phyloP scores from a whole-genome alignment of 768 basidiomycete species.

The Leccinum pellstonianum region DNA sequence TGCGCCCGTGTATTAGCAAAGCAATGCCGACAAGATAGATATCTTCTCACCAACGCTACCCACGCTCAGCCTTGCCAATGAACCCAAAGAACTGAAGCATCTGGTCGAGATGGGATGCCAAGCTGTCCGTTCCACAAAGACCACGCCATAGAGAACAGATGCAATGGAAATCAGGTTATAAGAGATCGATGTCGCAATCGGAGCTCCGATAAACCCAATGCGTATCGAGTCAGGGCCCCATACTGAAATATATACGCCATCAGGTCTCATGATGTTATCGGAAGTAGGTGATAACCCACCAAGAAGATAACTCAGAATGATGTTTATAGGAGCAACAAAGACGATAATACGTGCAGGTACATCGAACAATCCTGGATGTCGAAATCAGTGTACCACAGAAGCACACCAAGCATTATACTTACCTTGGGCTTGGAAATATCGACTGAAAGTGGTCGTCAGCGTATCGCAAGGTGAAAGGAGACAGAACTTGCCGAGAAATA shows the following conservation, averaged over 20 bases:
- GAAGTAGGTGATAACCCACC: constrained; percentile 39
- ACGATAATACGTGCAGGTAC: constrained; percentile 84
- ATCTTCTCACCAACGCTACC: constrained; percentile 65
- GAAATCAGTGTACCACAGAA: neutral
- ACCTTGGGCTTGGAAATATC: constrained; percentile 78
- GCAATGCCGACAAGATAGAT: neutral
- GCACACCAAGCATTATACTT: constrained; percentile 37
- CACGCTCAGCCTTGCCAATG: constrained; percentile 72
- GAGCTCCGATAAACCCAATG: constrained; percentile 90
- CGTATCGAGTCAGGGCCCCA: constrained; percentile 83
- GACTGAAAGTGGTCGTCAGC: constrained; percentile 43
- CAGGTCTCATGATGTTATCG: constrained; percentile 25
- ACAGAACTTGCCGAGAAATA: constrained; percentile 41
- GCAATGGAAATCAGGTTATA: constrained; percentile 76
- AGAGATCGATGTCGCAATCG: constrained; percentile 82
- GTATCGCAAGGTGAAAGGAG: constrained; percentile 40
- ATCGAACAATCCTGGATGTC: constrained; percentile 62
- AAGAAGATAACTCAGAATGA: constrained; percentile 77
- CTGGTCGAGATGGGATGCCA: constrained; percentile 78
- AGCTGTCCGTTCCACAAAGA: constrained; percentile 66
- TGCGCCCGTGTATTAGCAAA: constrained; percentile 13
- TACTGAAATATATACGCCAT: constrained; percentile 59
- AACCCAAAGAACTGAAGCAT: constrained; percentile 64
- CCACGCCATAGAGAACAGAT: constrained; percentile 61
- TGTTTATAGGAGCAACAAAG: constrained; percentile 82